Conservation (phyloP, 371 early-diverging fungal genomes). For the Smittium mucronatum region DNA sequence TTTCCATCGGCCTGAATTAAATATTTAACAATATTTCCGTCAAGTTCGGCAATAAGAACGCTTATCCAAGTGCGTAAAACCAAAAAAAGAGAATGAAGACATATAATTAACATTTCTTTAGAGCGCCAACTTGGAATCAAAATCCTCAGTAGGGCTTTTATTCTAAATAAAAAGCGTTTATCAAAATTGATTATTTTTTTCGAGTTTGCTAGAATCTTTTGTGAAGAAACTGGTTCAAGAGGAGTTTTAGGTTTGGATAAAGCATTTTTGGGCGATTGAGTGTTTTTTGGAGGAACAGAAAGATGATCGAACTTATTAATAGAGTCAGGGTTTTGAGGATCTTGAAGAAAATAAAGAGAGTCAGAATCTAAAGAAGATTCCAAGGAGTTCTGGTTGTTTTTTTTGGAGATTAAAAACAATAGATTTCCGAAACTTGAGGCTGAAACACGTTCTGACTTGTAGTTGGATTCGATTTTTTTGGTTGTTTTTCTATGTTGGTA, state of each 20-base stretch:
- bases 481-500: constrained; percentile 24
- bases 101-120: constrained; percentile 66
- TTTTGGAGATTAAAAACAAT: constrained; percentile 7
- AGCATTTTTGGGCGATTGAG: not conserved
- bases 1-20: constrained; percentile 63
- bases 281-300: not conserved
- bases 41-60: constrained; percentile 83
- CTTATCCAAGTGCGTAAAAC: constrained; percentile 81
- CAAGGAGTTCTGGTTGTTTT: not conserved
- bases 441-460: constrained; percentile 15
- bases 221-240: no score
- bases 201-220: not conserved
- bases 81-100: constrained; percentile 73
- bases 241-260: not conserved
- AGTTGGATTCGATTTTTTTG: constrained; percentile 20
- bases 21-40: constrained; percentile 85
- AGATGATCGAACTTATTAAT: not conserved
- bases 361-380: constrained; percentile 2
- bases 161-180: constrained; percentile 31
- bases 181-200: constrained; percentile 4
- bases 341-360: not conserved
- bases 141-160: constrained; percentile 52
- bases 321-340: not conserved
- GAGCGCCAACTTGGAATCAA: constrained; percentile 52
- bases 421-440: constrained; percentile 24